Evolutionary conservation across 2,329 filamentous ascomycete species (phyloP), one percentile per base, ranked within the genome.

Genomic region (Colletotrichum cereale): DNA sequence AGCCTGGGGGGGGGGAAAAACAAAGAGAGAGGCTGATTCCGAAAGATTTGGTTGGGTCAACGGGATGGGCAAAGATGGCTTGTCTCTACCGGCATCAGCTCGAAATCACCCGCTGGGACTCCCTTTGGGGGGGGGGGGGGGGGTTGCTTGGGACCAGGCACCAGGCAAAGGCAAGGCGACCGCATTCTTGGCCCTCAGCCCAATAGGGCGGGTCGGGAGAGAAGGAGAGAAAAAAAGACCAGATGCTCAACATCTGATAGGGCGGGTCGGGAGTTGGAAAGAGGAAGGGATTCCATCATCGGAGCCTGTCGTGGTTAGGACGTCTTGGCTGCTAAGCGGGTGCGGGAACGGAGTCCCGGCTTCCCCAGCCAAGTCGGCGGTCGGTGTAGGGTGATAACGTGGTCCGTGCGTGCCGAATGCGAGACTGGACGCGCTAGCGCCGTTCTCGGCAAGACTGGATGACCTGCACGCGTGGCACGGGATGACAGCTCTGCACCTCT

Each of bases 391-490:
- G 50, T 55, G 26, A 62, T 38, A 50, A 36, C 24, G 18, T 68
- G 68, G 58, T 55, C 68, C 62, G 64, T 71, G 68, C 68, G 64
- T 44, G 58, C 64, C 65, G 68, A 71, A 57, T 67, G 68, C 68
- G 68, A 71, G 16, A 38, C 21, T 44, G 50, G 24, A 21, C n/a
- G 55, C 44, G 52, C 52, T 66, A 63, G 42, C 11, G 57, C 50
- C 10, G 38, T 34, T 42, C 31, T 11, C 6, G 55, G 62, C 16
- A 29, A 47, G 44, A 12, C 52, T 21, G 40, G 40, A 29, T n/a
- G 16, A 12, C 29, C n/a, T 26, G 38, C 31, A 6, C 14, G n/a
- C 14, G 34, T 24, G 34, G 11, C 4, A 65, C 34, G n/a, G 47
- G 34, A 62, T 58, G 50, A 50, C 29, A 36, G 38, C 14, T 36